Evolutionary conservation across 192 early-diverging fungal genomes (phyloP), one percentile per base, ranked within the genome.

Genomic region (Obelidium mucronatum): DNA sequence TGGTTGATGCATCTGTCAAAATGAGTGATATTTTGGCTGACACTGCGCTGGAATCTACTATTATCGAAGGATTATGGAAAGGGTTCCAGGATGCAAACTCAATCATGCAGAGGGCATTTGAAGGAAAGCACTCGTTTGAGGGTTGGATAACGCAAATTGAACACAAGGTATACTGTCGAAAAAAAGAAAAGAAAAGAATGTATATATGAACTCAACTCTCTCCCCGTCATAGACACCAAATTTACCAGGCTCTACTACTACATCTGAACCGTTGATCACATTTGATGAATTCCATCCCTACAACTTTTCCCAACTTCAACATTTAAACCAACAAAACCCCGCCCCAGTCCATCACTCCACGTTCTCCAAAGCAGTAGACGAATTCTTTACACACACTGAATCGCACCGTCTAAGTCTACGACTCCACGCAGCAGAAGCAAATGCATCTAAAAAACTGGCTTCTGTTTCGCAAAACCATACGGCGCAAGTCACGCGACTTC

Each of bases 311-410:
- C 83, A 88, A 44, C 78, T 85, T 39, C 22, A 13, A 26, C 55
- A 51, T 2, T 30, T 15, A 5, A 44, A 40, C 13, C 42, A 30
- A 17, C 24, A 31, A 55, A 42, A 30, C 34, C 39, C 33, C 0
- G 22, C 59, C 28, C 55, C 31, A 51, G 8, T 88, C 60, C 91
- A 93, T 62, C 97, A 86, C 52, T 81, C 84, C 33, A 87, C 90
- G 6, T 98, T 98, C 86, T 89, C 95, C 74, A 85, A 89, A 35
- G 88, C 92, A 0, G 96, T 95, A 0, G 97, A 99, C 67, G 92
- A 94, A 75, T 99, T 93, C 80, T 98, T 93, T 78, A 96, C 96
- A 0, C 89, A 93, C 34, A 84, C 96, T 33, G 97, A 99, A 80
- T 84, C 92, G 5, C 96, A 97, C 78, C 89, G 89, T 70, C 82